Base-by-base conservation (phyloP, 2,329 filamentous ascomycete genomes). In the Simplicillium aogashimaense region DNA sequence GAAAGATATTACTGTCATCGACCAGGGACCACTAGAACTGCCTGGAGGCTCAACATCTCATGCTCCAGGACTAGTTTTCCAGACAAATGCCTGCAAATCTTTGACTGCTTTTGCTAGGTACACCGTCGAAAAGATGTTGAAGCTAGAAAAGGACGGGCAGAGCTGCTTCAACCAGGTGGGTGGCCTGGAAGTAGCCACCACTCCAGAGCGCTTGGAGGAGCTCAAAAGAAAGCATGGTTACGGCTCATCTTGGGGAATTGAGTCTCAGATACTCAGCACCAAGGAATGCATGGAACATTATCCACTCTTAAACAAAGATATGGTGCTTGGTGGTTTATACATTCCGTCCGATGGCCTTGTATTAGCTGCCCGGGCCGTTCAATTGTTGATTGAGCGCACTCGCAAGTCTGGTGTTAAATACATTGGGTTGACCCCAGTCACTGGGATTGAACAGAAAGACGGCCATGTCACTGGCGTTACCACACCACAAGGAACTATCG, bases 41-140 rank as follows among this genome's bases (percentile, higher is more conserved):
- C 77, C 77, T 0, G 77, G 78, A 18, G 77, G 77, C 35, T 81
- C 78, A 20, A 81, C 78, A 7, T 81, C 76, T 7, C 77, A 81
- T 46, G 77, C 77, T 4, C 77, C 77, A 0, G 77, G 77, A 1
- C 64, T 81, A 3, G 76, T 81, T 0, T 81, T 79, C 49, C 76
- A 81, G 51, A 80, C 74, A 7, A 80, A 73, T 38, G 54, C 62
- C 2, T 75, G 69, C 36, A 76, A 70, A 53, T 72, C 70, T 0
- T 64, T 81, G 72, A 76, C 69, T 5, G 54, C 64, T 3, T 68
- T 81, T 39, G 78, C 77, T 2, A 66, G 65, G 35, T 81, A 81
- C 52, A 81, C 77, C 0, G 67, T 80, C 6, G 63, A 78, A 40
- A 81, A 81, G 53, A 57, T 81, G 1, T 55, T 68, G 5, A 71